phyloP scores from a whole-genome alignment of 2,329 filamentous ascomycete species.

The Didymella sp. region DNA sequence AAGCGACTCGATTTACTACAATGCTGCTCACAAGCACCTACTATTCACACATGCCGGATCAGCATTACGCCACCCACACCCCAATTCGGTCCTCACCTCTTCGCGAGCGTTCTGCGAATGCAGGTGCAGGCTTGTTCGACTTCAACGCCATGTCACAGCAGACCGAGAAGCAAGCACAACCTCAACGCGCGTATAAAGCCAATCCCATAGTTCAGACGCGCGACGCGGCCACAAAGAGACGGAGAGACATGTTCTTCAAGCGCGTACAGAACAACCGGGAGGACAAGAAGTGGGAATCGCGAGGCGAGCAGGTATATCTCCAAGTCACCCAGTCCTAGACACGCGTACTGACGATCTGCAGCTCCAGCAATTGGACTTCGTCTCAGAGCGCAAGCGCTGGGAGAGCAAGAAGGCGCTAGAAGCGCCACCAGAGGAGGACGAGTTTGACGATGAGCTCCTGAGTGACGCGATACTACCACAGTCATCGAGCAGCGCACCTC shows the following conservation, averaged over 20 bases:
- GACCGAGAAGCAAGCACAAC: slow-evolving; percentile 25
- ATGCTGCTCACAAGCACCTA: slow-evolving; percentile 44
- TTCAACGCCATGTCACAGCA: slow-evolving; percentile 39
- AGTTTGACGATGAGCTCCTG: slow-evolving; percentile 34
- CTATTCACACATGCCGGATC: slow-evolving; percentile 29
- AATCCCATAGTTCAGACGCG: slow-evolving; percentile 69
- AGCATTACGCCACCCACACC: slow-evolving; percentile 37
- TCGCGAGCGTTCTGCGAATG: slow-evolving; percentile 53
- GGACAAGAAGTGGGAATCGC: slow-evolving; percentile 54
- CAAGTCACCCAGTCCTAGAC: too few relatives aligned
- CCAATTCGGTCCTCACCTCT: slow-evolving; percentile 53
- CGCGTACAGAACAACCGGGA: slow-evolving; percentile 57
- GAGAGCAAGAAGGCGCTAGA: slow-evolving; percentile 53
- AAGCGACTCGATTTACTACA: background rate
- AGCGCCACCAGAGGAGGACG: slow-evolving; percentile 46
- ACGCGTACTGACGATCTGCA: slow-evolving; percentile 30
- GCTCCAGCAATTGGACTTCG: slow-evolving; percentile 58
- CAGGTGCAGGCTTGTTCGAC: slow-evolving; percentile 32
- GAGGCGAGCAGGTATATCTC: slow-evolving; percentile 55
- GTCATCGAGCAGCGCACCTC: slow-evolving; percentile 7
- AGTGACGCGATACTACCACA: slow-evolving; percentile 22
- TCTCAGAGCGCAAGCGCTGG: slow-evolving; percentile 54
- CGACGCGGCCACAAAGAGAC: slow-evolving; percentile 67
- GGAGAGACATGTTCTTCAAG: slow-evolving; percentile 73
- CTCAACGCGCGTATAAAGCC: slow-evolving; percentile 58